Conservation (phyloP, 306 rosid genomes). For the Neltuma alba region DNA sequence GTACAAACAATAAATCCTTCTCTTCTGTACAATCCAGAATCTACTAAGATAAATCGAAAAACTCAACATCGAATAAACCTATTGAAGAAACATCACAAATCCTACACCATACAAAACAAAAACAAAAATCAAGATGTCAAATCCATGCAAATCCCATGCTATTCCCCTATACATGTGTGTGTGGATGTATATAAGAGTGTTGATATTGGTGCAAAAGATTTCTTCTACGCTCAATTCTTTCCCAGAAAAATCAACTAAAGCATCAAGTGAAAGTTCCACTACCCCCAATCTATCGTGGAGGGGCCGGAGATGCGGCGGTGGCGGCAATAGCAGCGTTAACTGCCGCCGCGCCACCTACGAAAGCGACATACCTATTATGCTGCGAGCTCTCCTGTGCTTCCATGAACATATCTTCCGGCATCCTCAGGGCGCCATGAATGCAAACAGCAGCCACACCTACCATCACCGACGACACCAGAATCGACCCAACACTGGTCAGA, state of each 20-base stretch:
- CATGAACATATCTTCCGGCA: slow-evolving; percentile 88
- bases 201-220: slow-evolving; percentile 24
- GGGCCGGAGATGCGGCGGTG: slow-evolving; percentile 40
- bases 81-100: slow-evolving; percentile 39
- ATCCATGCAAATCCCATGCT: slow-evolving; percentile 44
- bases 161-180: slow-evolving; percentile 11
- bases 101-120: background rate
- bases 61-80: slow-evolving; percentile 2
- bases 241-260: background rate
- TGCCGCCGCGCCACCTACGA: slow-evolving; percentile 62
- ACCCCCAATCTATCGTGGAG: slow-evolving; percentile 45
- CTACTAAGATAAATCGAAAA: background rate
- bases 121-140: slow-evolving; percentile 32
- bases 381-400: slow-evolving; percentile 65
- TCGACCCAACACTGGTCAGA: slow-evolving; percentile 87
- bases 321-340: slow-evolving; percentile 42
- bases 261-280: background rate
- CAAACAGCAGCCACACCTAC: slow-evolving; percentile 64
- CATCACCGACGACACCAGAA: slow-evolving; percentile 70
- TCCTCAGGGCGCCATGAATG: slow-evolving; percentile 81
- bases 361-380: slow-evolving; percentile 63
- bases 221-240: slow-evolving; percentile 20
- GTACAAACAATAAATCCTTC: background rate
- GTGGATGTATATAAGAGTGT: slow-evolving; percentile 23
- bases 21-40: background rate